Evolutionary conservation across 345 rosid species (phyloP).

Genomic region (Fremontodendron californicum): DNA sequence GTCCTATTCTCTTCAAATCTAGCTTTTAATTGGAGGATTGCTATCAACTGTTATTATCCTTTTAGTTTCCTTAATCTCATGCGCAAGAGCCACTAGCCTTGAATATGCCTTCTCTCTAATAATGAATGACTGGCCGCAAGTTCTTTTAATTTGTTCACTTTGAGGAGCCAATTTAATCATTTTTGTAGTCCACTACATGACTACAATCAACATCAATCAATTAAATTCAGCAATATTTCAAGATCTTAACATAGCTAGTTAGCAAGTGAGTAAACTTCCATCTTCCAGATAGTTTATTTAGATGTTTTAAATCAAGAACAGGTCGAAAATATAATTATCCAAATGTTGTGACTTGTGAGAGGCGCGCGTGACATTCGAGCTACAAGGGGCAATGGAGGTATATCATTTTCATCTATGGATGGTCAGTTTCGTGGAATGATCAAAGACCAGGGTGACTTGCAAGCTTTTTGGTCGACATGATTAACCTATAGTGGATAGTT

Average conservation of each 20-base stretch:
- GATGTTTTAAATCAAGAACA: too few relatives aligned
- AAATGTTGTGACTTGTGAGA: not conserved
- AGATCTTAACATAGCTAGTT: not conserved
- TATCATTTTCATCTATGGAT: slow-evolving; percentile 23
- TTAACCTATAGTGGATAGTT: slow-evolving; percentile 59
- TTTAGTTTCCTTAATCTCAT: slow-evolving; percentile 1
- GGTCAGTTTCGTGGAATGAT: slow-evolving; percentile 39
- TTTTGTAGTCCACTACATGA: not conserved
- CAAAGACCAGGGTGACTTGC: slow-evolving; percentile 18
- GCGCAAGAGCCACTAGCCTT: not conserved
- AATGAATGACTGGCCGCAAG: not conserved
- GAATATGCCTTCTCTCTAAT: not conserved
- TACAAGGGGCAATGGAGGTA: slow-evolving; percentile 3
- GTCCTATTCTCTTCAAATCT: not conserved
- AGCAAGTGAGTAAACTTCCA: not conserved
- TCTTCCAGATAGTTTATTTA: not conserved
- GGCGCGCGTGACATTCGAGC: not conserved
- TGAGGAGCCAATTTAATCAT: not conserved
- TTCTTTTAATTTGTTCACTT: not conserved
- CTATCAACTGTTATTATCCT: not conserved
- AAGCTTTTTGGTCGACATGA: slow-evolving; percentile 61
- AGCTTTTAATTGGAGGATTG: not conserved
- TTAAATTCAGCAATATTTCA: not conserved
- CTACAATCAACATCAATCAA: not conserved
- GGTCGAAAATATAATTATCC: too few relatives aligned